Conservation (phyloP, 768 basidiomycete species). For the Tephrocybe sp. region DNA sequence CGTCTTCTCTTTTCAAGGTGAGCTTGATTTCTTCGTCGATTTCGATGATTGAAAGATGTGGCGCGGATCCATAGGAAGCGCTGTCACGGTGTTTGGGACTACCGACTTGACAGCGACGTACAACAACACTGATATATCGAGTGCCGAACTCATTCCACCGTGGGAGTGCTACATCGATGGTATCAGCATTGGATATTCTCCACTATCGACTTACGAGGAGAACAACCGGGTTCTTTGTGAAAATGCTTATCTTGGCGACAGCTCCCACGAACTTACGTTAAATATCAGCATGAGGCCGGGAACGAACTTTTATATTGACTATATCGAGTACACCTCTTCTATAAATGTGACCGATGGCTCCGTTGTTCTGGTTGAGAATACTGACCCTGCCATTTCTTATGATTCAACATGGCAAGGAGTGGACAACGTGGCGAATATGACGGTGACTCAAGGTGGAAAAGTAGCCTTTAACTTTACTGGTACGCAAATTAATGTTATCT, state of each 20-base stretch:
- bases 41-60: not conserved
- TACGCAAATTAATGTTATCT: not conserved
- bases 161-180: slow-evolving; percentile 26
- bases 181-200: slow-evolving; percentile 4
- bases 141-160: slow-evolving; percentile 13
- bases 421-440: not conserved
- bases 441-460: not conserved
- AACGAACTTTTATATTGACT: slow-evolving; percentile 3
- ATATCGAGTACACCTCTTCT: slow-evolving; percentile 6
- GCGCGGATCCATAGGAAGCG: slow-evolving; percentile 7
- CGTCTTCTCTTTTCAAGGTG: slow-evolving; percentile 30
- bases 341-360: not conserved
- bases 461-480: slow-evolving; percentile 2
- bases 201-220: not conserved
- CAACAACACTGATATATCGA: not conserved
- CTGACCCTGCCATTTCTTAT: slow-evolving; percentile 6
- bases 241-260: slow-evolving; percentile 14
- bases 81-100: slow-evolving; percentile 19
- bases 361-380: slow-evolving; percentile 3
- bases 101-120: slow-evolving; percentile 7
- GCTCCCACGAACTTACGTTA: slow-evolving; percentile 21
- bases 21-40: not conserved
- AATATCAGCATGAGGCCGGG: slow-evolving; percentile 4
- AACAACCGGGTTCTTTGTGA: slow-evolving; percentile 23
- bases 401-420: slow-evolving; percentile 4